Evolutionary conservation across 441 rosid genomes (phyloP).

Genomic region (Erodium trifolium): DNA sequence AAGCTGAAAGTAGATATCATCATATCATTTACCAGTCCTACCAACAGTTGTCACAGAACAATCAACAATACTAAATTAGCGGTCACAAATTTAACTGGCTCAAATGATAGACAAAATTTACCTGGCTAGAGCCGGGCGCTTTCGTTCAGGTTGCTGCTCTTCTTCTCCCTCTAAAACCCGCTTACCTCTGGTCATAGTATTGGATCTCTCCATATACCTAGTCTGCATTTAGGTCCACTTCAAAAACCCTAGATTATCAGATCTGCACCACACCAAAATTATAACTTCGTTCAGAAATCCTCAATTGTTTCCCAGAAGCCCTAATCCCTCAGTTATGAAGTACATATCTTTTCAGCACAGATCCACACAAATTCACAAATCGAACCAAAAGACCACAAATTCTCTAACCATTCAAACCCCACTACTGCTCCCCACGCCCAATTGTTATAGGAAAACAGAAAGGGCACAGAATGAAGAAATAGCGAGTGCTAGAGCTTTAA

Average conservation of each 20-base stretch:
- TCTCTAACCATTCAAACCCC: background rate
- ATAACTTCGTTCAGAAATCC: background rate
- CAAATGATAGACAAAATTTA: conserved; percentile 10
- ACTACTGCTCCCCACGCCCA: background rate
- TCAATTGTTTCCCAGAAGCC: background rate
- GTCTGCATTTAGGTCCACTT: conserved; percentile 32
- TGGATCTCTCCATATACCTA: conserved; percentile 75
- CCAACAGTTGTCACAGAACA: background rate
- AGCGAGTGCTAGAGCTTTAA: background rate
- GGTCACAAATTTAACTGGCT: background rate
- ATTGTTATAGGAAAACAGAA: background rate
- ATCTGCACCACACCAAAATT: conserved; percentile 36
- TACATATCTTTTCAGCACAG: background rate
- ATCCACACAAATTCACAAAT: background rate
- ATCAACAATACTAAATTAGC: background rate
- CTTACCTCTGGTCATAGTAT: conserved; percentile 78
- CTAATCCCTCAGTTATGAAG: conserved; percentile 2
- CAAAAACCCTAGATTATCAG: conserved; percentile 32
- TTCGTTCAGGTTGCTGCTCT: conserved; percentile 61
- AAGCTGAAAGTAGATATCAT: background rate
- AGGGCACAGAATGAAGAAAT: background rate
- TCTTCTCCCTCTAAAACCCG: conserved; percentile 66
- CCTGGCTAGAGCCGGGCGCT: conserved; percentile 96
- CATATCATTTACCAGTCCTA: background rate
- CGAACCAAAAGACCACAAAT: background rate